Base-by-base conservation (phyloP, 2,329 filamentous ascomycete species). In the Achaetomium macrosporum region DNA sequence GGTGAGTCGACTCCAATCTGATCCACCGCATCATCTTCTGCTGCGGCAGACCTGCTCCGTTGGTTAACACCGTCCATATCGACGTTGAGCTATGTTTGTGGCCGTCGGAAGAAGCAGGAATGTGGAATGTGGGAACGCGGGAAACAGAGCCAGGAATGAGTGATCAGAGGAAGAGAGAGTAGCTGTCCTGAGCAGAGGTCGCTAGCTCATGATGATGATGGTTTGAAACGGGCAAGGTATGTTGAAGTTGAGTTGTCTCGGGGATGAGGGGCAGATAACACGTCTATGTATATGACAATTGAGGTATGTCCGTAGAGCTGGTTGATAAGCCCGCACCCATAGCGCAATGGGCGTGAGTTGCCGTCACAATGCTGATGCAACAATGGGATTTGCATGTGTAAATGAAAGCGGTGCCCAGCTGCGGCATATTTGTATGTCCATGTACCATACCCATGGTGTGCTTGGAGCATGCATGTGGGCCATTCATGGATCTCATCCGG, bases 1-100 rank as follows among this genome's bases (percentile, higher is more conserved):
- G 90, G 93, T 50, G 88, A 91, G 64, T 89, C 87, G 69, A 87
- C 88, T 68, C 89, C 88, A 69, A 90, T 86, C 63, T 89, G 84
- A 70, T 91, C 87, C 68, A 77, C 76, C 64, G 76, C 78, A 68
- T 90, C 86, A 66, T 92, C 87, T 61, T 88, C 85, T 64, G 77
- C 71, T 55, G 76, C 70, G 64, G 70, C 69, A 68, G 78, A 73
- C 73, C 79, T 82, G 70, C 66, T 71, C 63, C 69, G 68, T 64
- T 72, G 69, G 76, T 82, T 75, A 81, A 79, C 70, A 66, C 68
- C 69, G 59, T 70, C 69, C 71, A 76, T 73, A 62, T 55, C 60
- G 57, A 64, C 44, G 43, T 37, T 56, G 54, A 59, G 57, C 33
- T 43, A 59, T 59, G 57, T 59, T 55, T 40, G 47, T 29, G 36